Base-by-base conservation (phyloP, 306 rosid species). In the Quercus dentata region DNA sequence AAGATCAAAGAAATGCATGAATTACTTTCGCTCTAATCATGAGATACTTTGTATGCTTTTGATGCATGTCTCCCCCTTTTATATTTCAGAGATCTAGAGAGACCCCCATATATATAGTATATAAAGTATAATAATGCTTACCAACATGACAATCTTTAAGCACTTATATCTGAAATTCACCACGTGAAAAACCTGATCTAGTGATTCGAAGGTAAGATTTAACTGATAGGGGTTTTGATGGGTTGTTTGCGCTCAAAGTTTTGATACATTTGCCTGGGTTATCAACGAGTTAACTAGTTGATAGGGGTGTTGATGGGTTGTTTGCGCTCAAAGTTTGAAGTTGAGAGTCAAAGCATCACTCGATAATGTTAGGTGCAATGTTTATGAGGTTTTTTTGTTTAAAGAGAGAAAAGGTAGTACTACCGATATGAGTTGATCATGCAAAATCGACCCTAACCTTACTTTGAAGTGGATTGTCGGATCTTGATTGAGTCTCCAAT, bases 1-100 rank as follows among this genome's bases (percentile, higher is more conserved):
- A 81, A 82, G 83, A 87, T 49, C 83, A 86, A 88, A 87, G 87
- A 83, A 85, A 78, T 85, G 88, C 85, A 76, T 74, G 56, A 56
- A 85, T 58, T 65, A 82, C 90, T 85, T 85, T 86, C 86, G 58
- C 67, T 68, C 54, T 81, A 81, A 83, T 80, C 41, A 80, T 84
- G 73, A 77, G 81, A 83, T 74, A 83, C 79, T 74, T 74, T 85
- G 73, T 73, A 83, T 84, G 88, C 85, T 90, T 86, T 90, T 82
- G 46, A 90, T 87, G 88, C 77, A 75, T 63, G 81, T 71, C 68
- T 80, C 57, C 27, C 4, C 11, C 51, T 71, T 68, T 72, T 27
- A 11, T 33, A 19, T 20, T 4, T 7, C n/a, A 10, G 35, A 30
- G 31, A 69, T 56, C 41, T 44, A 57, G 46, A 28, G 54, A n/a